Conservation (phyloP, 768 basidiomycete species). For the Imleria badia region DNA sequence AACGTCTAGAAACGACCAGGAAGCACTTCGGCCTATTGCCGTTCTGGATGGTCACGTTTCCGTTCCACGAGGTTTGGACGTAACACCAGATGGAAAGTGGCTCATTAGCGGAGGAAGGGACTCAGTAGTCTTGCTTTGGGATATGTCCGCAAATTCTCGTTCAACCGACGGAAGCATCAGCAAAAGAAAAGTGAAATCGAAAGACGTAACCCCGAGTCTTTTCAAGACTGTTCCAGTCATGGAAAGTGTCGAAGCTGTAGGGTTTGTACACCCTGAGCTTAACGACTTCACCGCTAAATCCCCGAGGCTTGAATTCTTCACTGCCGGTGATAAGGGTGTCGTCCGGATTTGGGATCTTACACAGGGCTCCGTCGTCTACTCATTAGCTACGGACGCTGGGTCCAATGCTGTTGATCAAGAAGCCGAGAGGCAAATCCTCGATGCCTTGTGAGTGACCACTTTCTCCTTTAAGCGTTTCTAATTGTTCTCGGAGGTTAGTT, state of each 20-base stretch:
- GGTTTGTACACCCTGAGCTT: slow-evolving; percentile 56
- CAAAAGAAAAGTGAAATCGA: slow-evolving; percentile 43
- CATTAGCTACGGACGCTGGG: slow-evolving; percentile 48
- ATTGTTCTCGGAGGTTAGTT: slow-evolving; percentile 44
- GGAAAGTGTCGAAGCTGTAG: slow-evolving; percentile 87
- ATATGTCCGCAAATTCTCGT: slow-evolving; percentile 43
- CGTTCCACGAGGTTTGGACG: slow-evolving; percentile 87
- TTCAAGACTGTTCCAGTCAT: slow-evolving; percentile 79
- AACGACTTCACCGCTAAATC: slow-evolving; percentile 37
- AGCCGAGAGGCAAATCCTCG: slow-evolving; percentile 81
- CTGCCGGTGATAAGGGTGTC: slow-evolving; percentile 87
- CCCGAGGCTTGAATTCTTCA: slow-evolving; percentile 66
- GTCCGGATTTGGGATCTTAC: slow-evolving; percentile 84
- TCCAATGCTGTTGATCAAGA: slow-evolving; percentile 49
- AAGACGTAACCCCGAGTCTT: slow-evolving; percentile 53
- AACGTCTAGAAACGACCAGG: slow-evolving; percentile 53
- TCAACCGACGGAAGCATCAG: slow-evolving; percentile 14
- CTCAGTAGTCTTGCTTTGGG: slow-evolving; percentile 92
- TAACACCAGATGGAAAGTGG: slow-evolving; percentile 84
- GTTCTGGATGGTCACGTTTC: slow-evolving; percentile 95
- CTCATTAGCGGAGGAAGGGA: slow-evolving; percentile 91
- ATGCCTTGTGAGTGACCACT: slow-evolving; percentile 68
- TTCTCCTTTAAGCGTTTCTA: slow-evolving; percentile 13
- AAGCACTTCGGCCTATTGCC: slow-evolving; percentile 63
- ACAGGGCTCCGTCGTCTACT: slow-evolving; percentile 60